phyloP scores from a whole-genome alignment of 1,139 yeast species.

The Suhomyces guaymorum region DNA sequence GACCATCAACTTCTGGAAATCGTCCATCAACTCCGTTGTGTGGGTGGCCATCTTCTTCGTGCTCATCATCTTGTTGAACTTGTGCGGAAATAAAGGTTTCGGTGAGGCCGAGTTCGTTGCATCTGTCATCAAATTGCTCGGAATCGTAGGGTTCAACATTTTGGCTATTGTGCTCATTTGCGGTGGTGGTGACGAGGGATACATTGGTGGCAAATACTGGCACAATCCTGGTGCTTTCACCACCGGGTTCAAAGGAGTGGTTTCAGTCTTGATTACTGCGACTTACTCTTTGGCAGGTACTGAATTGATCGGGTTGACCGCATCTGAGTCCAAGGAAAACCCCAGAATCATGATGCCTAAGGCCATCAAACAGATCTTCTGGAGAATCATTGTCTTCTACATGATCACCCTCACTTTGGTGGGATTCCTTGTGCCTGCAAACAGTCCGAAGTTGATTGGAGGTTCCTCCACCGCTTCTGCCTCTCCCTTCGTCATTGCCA shows the following conservation, averaged over 20 bases:
- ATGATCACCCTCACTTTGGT: conserved; percentile 43
- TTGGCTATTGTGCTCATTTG: conserved; percentile 67
- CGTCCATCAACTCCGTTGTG: conserved; percentile 56
- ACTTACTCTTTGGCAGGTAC: conserved; percentile 49
- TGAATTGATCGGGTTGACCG: conserved; percentile 44
- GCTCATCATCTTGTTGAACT: conserved; percentile 54
- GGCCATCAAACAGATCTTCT: conserved; percentile 47
- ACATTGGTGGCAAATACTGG: conserved; percentile 60
- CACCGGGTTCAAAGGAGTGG: conserved; percentile 57
- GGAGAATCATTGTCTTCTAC: conserved; percentile 44
- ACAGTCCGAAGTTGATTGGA: conserved; percentile 16
- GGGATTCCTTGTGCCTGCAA: conserved; percentile 43
- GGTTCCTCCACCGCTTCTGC: conserved; percentile 31
- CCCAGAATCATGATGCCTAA: conserved; percentile 42
- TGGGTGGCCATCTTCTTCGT: conserved; percentile 69
- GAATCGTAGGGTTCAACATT: conserved; percentile 65
- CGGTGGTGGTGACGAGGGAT: conserved; percentile 64
- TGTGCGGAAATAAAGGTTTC: conserved; percentile 63
- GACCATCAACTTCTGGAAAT: conserved; percentile 67
- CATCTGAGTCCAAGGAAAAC: conserved; percentile 38
- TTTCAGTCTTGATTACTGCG: conserved; percentile 43
- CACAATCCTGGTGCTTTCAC: conserved; percentile 65
- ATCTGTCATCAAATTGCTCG: conserved; percentile 60
- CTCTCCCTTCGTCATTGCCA: conserved; percentile 62
- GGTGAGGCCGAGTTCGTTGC: conserved; percentile 69